A percentile compares a stretch with the other conserved stretches of the same genome.
Evolutionary conservation across 768 basidiomycete species (phyloP).

Genomic region (Ephemerocybe angulata): DNA sequence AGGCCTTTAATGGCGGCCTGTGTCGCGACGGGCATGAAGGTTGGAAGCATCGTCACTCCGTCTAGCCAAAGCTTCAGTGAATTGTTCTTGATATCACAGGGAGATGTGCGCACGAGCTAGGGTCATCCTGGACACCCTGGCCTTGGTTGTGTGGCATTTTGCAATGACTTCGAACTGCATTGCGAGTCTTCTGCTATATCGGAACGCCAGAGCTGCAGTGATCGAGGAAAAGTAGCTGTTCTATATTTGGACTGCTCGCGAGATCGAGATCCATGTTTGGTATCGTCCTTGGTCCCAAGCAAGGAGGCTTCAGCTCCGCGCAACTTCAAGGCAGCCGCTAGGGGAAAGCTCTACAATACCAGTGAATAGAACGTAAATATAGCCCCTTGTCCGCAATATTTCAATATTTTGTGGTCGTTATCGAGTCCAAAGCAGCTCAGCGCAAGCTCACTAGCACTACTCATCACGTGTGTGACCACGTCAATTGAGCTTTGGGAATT

Average conservation of each 20-base stretch:
- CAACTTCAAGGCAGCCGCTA: no score
- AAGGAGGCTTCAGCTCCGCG: no score
- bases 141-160: slow-evolving; percentile 75
- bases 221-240: neutral
- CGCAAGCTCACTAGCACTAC: no score
- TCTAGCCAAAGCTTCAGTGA: slow-evolving; percentile 38
- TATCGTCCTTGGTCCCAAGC: neutral
- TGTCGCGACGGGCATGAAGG: slow-evolving; percentile 93
- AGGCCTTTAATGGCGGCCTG: slow-evolving; percentile 90
- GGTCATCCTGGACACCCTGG: slow-evolving; percentile 82
- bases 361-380: no score
- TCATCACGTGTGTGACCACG: slow-evolving; percentile 1
- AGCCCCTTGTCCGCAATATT: no score
- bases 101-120: slow-evolving; percentile 57
- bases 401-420: no score
- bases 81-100: neutral
- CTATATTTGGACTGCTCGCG: slow-evolving; percentile 7
- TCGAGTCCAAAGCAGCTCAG: no score
- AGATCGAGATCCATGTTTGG: slow-evolving; percentile 1
- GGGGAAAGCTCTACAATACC: no score
- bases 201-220: slow-evolving; percentile 15
- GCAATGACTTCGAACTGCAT: slow-evolving; percentile 87
- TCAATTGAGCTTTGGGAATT: neutral
- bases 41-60: slow-evolving; percentile 78
- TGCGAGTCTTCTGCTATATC: slow-evolving; percentile 18